Evolutionary conservation across 2,329 filamentous ascomycete species (phyloP).

Genomic region (Diplodia intermedia): DNA sequence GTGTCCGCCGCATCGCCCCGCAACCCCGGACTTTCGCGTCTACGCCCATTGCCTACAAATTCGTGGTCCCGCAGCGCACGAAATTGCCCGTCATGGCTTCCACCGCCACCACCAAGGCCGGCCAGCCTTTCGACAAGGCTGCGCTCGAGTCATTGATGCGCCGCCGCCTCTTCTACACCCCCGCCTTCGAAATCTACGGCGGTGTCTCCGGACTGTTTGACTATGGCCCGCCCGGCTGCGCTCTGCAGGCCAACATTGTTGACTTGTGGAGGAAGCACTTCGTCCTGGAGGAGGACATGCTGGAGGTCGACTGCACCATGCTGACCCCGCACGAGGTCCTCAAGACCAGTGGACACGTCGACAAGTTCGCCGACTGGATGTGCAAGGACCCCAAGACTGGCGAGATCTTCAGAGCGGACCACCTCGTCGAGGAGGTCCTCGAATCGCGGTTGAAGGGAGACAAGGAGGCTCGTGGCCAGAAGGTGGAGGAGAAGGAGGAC

Average conservation of each 20-base stretch:
- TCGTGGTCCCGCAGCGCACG: slow-evolving; percentile 40
- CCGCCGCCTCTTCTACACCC: slow-evolving; percentile 78
- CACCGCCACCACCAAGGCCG: slow-evolving; percentile 71
- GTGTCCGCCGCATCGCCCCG: slow-evolving; percentile 33
- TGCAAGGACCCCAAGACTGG: slow-evolving; percentile 98
- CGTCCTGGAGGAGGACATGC: slow-evolving; percentile 88
- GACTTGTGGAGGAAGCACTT: slow-evolving; percentile 93
- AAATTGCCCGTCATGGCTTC: slow-evolving; percentile 54
- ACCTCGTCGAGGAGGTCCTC: slow-evolving; percentile 93
- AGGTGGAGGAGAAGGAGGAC: slow-evolving; percentile 74
- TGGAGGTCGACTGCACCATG: slow-evolving; percentile 92
- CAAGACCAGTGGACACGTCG: slow-evolving; percentile 92
- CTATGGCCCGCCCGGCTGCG: slow-evolving; percentile 88
- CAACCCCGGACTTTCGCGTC: slow-evolving; percentile 47
- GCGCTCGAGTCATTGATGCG: slow-evolving; percentile 81
- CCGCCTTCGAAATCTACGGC: slow-evolving; percentile 93
- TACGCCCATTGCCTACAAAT: slow-evolving; percentile 42
- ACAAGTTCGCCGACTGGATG: slow-evolving; percentile 99
- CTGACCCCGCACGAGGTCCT: slow-evolving; percentile 92
- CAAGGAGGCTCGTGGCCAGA: slow-evolving; percentile 88
- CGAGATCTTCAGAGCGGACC: slow-evolving; percentile 94
- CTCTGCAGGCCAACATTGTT: slow-evolving; percentile 85
- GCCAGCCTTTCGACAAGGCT: slow-evolving; percentile 84
- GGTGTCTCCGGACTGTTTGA: slow-evolving; percentile 90
- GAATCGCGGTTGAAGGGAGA: slow-evolving; percentile 87